These are phyloP conservation scores for Teunomyces barrocoloradensis DNA, from an alignment of 805 yeast species.

Conservation along the genomic window DNA sequence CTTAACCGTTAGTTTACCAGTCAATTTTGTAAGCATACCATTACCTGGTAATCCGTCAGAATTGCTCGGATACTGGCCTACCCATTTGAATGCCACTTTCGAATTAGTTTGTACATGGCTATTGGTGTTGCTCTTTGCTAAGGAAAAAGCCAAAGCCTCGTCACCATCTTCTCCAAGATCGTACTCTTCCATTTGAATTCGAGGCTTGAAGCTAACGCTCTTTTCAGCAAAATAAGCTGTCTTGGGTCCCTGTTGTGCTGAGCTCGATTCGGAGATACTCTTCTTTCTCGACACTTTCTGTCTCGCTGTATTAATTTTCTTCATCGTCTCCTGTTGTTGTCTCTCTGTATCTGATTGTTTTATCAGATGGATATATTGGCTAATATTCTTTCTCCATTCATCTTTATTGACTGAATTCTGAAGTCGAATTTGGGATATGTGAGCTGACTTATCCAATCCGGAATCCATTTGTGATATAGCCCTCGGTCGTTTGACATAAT, in stretches of 20 bases:
- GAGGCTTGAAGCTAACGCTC: neutral
- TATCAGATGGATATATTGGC: conserved; percentile 13
- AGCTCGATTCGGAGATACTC: neutral
- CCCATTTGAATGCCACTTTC: neutral
- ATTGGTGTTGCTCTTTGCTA: neutral
- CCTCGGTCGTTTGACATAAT: conserved; percentile 12
- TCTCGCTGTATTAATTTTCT: neutral
- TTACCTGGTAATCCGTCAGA: neutral
- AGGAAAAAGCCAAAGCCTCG: conserved; percentile 1
- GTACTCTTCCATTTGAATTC: conserved; percentile 4
- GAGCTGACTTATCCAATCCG: conserved; percentile 13
- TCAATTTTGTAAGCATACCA: neutral
- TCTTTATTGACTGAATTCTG: conserved; percentile 25
- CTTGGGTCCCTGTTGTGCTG: neutral
- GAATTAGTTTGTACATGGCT: neutral
- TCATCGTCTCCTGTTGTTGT: neutral
- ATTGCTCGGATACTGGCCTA: neutral
- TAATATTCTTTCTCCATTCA: conserved; percentile 24
- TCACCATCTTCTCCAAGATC: conserved; percentile 9
- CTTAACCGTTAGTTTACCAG: conserved; percentile 8
- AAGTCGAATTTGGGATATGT: conserved; percentile 23
- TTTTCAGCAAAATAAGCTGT: too few species aligned
- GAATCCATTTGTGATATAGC: conserved; percentile 15
- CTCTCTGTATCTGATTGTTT: conserved; percentile 4
- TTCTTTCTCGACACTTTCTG: neutral